A percentile compares a stretch with the other conserved stretches of the same genome.
phyloP scores from a whole-genome alignment of 805 yeast species.

The Wickerhamiella shivajii region DNA sequence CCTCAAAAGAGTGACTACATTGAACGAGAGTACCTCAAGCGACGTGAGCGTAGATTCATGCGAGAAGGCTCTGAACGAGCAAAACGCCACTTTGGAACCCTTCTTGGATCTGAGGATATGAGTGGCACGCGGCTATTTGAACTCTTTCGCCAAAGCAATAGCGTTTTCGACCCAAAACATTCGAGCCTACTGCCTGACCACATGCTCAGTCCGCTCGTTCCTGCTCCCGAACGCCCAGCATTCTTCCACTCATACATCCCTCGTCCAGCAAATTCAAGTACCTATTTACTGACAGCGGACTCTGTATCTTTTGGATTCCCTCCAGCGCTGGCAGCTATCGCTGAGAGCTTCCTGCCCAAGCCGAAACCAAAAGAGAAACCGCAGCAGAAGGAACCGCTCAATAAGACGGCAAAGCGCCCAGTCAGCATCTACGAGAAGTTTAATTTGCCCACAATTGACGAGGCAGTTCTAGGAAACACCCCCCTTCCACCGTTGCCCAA shows the following conservation, averaged over 20 bases:
- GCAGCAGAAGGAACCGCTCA: no score
- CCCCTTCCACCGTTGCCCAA: conserved; percentile 7
- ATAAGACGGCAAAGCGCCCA: no score
- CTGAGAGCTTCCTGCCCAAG: no score
- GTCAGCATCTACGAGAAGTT: no score
- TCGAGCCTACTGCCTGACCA: conserved; percentile 11
- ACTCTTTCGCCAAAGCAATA: conserved; percentile 15
- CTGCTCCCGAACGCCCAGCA: conserved; percentile 17
- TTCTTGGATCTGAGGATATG: conserved; percentile 7
- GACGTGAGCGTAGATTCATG: conserved; percentile 45
- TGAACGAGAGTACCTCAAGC: conserved; percentile 49
- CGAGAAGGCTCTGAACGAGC: conserved; percentile 23
- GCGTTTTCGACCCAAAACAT: conserved; percentile 10
- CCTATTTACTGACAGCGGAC: not conserved
- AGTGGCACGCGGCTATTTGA: conserved; percentile 12
- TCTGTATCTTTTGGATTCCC: conserved; percentile 1
- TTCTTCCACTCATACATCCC: conserved; percentile 2
- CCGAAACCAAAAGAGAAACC: no score
- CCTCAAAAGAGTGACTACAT: conserved; percentile 53
- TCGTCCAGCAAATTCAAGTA: not conserved
- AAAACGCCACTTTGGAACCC: conserved; percentile 2
- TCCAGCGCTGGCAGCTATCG: no score
- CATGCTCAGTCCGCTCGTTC: conserved; percentile 13
- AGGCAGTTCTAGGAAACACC: no score
- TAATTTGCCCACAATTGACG: no score